phyloP scores from a whole-genome alignment of 208 protist species.

The Polymyxa betae region DNA sequence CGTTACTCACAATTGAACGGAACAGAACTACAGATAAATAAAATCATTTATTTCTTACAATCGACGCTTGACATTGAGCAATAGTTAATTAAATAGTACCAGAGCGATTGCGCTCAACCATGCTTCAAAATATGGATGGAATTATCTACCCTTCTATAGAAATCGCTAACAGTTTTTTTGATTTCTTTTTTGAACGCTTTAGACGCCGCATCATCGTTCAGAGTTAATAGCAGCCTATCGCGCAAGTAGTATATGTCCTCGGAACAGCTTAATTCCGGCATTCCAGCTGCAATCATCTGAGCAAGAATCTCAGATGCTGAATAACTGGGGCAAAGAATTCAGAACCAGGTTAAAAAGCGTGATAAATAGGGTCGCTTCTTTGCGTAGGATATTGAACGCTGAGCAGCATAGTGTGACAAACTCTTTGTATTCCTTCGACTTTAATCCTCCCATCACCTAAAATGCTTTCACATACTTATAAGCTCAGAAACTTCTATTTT shows the following conservation, averaged over 20 bases:
- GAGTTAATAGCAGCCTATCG: constrained; percentile 12
- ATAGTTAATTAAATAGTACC: no score
- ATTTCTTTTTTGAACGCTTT: constrained; percentile 52
- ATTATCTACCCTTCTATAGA: constrained; percentile 27
- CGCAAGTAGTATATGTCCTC: constrained; percentile 29
- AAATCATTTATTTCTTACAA: no score
- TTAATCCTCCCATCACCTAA: constrained; percentile 14
- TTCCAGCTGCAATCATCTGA: constrained; percentile 28
- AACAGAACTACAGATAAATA: no score
- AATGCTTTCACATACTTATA: not conserved
- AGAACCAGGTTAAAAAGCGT: constrained; percentile 3
- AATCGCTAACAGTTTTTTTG: constrained; percentile 50
- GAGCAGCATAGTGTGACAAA: constrained; percentile 35
- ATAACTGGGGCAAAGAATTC: not conserved
- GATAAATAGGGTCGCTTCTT: constrained; percentile 29
- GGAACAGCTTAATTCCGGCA: constrained; percentile 34
- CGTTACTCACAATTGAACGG: no score
- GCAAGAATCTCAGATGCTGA: not conserved
- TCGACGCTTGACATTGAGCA: no score
- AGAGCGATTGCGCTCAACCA: not conserved
- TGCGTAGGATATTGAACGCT: constrained; percentile 49
- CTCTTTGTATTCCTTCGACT: constrained; percentile 43
- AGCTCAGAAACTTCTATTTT: not conserved
- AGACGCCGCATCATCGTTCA: constrained; percentile 36
- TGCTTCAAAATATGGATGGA: constrained; percentile 33